Conservation (phyloP, 495 filamentous ascomycete genomes). For the Chlorociboria aeruginascens region DNA sequence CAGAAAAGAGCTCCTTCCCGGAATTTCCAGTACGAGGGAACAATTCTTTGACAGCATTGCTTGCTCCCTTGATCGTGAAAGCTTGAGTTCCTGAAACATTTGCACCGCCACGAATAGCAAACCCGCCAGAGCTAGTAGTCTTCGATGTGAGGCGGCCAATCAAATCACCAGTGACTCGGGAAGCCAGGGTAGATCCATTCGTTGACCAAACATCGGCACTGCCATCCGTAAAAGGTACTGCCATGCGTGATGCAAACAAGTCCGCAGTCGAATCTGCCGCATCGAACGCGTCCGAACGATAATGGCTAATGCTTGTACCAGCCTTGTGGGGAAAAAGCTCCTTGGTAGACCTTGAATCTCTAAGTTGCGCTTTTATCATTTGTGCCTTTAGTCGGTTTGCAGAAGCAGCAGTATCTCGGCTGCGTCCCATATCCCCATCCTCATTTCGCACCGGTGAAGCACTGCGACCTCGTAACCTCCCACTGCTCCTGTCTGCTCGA, state of each 20-base stretch:
- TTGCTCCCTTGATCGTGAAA: constrained; percentile 53
- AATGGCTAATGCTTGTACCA: constrained; percentile 31
- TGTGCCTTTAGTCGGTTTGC: constrained; percentile 34
- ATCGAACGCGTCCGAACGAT: constrained; percentile 56
- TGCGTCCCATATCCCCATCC: constrained; percentile 30
- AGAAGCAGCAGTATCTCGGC: constrained; percentile 19
- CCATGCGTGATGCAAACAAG: constrained; percentile 40
- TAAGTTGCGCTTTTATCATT: constrained; percentile 24
- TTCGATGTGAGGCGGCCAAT: constrained; percentile 19
- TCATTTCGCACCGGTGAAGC: constrained; percentile 60
- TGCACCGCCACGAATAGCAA: constrained; percentile 52
- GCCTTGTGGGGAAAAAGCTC: constrained; percentile 59
- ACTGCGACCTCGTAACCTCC: constrained; percentile 49
- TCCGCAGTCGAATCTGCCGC: constrained; percentile 49
- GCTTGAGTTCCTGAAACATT: constrained; percentile 36
- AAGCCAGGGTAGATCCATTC: constrained; percentile 20
- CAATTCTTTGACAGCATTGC: constrained; percentile 45
- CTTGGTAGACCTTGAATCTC: constrained; percentile 24
- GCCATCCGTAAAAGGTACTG: constrained; percentile 39
- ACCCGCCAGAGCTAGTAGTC: constrained; percentile 19
- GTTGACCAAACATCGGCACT: constrained; percentile 18
- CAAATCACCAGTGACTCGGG: constrained; percentile 13
- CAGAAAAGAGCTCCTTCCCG: constrained; percentile 59
- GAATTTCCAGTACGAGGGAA: constrained; percentile 57
- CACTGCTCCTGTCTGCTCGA: constrained; percentile 14